A percentile compares a stretch with the other conserved stretches of the same genome.
Evolutionary conservation across 176 grass and related monocot genomes (phyloP).

Genomic region (Oryza longistaminata): DNA sequence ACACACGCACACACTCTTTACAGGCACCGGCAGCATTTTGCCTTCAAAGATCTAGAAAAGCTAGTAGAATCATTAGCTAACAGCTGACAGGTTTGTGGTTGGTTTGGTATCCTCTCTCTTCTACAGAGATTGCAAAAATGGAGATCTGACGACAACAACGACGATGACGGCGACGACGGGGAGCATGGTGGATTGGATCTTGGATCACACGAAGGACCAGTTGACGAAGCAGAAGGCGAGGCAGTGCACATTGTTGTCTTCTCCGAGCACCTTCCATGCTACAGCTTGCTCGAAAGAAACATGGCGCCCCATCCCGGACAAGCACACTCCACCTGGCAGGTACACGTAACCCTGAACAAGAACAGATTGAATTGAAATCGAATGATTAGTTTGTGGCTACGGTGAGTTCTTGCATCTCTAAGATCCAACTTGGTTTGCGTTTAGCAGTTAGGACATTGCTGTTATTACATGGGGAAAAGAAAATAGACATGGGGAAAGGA

Average conservation of each 20-base stretch:
- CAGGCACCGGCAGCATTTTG: background rate
- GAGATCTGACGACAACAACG: background rate
- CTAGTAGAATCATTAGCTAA: conserved; percentile 1
- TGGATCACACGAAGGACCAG: conserved; percentile 80
- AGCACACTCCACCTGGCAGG: conserved; percentile 75
- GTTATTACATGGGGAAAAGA: background rate
- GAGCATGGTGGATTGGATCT: background rate
- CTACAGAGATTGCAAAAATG: conserved; percentile 46
- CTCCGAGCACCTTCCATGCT: conserved; percentile 75
- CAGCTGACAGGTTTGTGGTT: background rate
- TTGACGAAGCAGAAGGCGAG: conserved; percentile 91
- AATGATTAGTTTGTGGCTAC: background rate
- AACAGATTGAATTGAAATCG: background rate
- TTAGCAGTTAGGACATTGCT: background rate
- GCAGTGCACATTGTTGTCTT: conserved; percentile 76
- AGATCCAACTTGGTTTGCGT: background rate
- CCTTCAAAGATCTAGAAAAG: background rate
- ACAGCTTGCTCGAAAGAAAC: conserved; percentile 82
- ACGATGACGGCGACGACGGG: background rate
- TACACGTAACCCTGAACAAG: conserved; percentile 70
- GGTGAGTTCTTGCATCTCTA: background rate
- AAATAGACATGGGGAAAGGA: too few species aligned
- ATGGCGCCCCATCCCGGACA: conserved; percentile 93
- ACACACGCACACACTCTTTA: background rate
- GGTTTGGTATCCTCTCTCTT: background rate